Evolutionary conservation across 2,329 filamentous ascomycete genomes (phyloP).

Genomic region (Monosporascus sp.): DNA sequence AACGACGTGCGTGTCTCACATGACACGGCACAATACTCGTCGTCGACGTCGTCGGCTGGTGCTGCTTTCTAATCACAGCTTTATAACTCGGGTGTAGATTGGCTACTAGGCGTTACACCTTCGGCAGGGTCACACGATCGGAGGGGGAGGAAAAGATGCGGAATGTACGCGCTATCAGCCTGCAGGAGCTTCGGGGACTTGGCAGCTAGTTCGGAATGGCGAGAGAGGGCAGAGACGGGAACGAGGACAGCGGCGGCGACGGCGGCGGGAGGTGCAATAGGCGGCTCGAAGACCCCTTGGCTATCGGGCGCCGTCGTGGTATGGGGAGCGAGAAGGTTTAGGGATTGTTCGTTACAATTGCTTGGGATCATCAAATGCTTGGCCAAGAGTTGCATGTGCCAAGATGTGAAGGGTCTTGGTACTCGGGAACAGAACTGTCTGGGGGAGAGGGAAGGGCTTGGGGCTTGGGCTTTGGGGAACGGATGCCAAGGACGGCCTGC

Average conservation of each 20-base stretch:
- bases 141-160: neutral
- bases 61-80: neutral
- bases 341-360: neutral
- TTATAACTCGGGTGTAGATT: neutral
- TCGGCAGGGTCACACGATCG: neutral
- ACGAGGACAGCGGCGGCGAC: neutral
- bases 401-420: neutral
- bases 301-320: neutral
- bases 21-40: constrained; percentile 21
- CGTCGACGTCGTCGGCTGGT: constrained; percentile 4
- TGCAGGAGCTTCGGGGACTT: neutral
- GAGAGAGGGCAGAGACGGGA: too few relatives aligned
- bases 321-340: neutral
- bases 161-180: neutral
- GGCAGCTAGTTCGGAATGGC: too few relatives aligned
- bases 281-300: too few relatives aligned
- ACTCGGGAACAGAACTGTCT: neutral
- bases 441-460: neutral
- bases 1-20: constrained; percentile 24
- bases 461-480: neutral
- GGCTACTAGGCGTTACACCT: neutral
- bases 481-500: neutral
- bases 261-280: neutral
- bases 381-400: constrained; percentile 1
- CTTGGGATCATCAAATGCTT: neutral